Evolutionary conservation across 2,329 filamentous ascomycete species (phyloP).

Genomic region (Fusarium longipes): DNA sequence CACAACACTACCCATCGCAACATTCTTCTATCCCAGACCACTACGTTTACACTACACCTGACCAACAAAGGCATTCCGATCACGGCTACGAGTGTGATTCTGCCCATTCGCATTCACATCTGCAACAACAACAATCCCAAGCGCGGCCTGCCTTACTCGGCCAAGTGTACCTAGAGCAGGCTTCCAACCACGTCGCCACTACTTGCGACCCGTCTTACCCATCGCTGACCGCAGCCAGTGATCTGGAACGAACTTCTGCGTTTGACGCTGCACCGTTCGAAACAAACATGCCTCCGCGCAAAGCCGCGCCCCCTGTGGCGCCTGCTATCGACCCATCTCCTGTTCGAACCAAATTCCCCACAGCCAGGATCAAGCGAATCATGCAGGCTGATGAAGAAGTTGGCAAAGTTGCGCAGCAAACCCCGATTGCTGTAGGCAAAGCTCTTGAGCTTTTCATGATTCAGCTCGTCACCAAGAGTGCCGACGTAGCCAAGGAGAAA

Average conservation of each 20-base stretch:
- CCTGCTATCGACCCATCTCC: constrained; percentile 70
- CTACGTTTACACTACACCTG: constrained; percentile 23
- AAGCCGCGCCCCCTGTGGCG: constrained; percentile 51
- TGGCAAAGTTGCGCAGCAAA: constrained; percentile 97
- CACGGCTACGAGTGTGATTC: constrained; percentile 23
- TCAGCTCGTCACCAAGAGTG: constrained; percentile 87
- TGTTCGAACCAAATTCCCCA: constrained; percentile 95
- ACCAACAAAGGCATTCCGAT: constrained; percentile 10
- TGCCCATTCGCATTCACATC: constrained; percentile 18
- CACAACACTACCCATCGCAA: constrained; percentile 41
- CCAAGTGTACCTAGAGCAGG: constrained; percentile 30
- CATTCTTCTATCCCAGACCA: constrained; percentile 32
- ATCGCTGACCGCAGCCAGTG: constrained; percentile 13
- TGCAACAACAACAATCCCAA: constrained; percentile 36
- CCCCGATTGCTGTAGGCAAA: constrained; percentile 94
- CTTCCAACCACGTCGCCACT: constrained; percentile 14
- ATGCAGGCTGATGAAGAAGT: constrained; percentile 99
- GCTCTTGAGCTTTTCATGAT: constrained; percentile 99
- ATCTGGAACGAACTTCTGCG: constrained; percentile 14
- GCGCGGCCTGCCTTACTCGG: constrained; percentile 23
- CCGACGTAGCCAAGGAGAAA: constrained; percentile 82
- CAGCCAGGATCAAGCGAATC: constrained; percentile 96
- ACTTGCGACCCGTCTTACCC: constrained; percentile 35
- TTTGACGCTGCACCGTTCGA: constrained; percentile 21
- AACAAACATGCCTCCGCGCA: constrained; percentile 52